A percentile compares a stretch with the other conserved stretches of the same genome.
Evolutionary conservation across 352 stramenopile genomes (phyloP).

Genomic region (Globisporangium megalacanthum): DNA sequence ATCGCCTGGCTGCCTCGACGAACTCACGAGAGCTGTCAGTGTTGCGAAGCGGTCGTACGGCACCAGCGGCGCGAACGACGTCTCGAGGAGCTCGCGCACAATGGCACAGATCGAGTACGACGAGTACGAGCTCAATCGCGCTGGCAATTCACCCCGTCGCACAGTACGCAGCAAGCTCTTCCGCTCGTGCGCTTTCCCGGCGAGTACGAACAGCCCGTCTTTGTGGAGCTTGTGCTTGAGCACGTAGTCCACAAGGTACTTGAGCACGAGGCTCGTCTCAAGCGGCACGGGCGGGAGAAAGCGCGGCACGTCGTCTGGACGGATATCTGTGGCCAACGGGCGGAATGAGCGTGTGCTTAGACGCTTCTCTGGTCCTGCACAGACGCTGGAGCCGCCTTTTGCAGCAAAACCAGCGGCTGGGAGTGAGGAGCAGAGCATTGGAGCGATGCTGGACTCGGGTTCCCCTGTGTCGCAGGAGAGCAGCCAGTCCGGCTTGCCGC

Average conservation of each 20-base stretch:
- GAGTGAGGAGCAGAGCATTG: not conserved
- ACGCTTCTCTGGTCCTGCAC: no score
- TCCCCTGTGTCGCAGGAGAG: not conserved
- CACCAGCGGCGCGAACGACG: constrained; percentile 22
- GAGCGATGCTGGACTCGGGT: not conserved
- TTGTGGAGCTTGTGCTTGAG: constrained; percentile 35
- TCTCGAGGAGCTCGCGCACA: constrained; percentile 15
- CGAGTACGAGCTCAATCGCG: constrained; percentile 22
- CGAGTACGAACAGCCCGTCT: constrained; percentile 24
- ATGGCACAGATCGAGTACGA: constrained; percentile 22
- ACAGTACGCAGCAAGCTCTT: constrained; percentile 17
- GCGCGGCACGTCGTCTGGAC: not conserved
- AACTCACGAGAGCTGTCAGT: not conserved
- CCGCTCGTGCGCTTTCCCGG: constrained; percentile 16
- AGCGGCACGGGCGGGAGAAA: constrained; percentile 16
- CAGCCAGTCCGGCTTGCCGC: not conserved
- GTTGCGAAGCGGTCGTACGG: constrained; percentile 9
- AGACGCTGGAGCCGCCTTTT: no score
- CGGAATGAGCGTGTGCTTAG: no score
- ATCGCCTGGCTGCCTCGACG: not conserved
- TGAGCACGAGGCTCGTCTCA: constrained; percentile 11
- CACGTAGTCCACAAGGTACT: constrained; percentile 25
- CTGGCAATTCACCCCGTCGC: constrained; percentile 15
- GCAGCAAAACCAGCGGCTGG: no score
- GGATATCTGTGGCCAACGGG: no score